Percentiles rank a stretch among this genome's conserved stretches.
These are phyloP conservation scores for Heterobasidion irregulare DNA, from an alignment of 1,284 basidiomycete genomes.

Conservation along the genomic window DNA sequence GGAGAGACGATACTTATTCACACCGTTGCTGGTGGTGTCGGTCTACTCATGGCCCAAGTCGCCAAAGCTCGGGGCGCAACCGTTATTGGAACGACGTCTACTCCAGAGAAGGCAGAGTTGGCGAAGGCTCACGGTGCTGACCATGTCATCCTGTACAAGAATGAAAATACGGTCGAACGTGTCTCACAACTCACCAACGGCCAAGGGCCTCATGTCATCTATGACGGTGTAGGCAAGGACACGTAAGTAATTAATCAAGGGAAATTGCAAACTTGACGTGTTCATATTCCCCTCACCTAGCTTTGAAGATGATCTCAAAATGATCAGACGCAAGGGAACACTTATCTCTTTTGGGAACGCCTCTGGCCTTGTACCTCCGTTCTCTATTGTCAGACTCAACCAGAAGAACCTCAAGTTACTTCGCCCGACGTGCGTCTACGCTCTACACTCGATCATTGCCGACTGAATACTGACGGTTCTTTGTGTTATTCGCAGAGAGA, in stretches of 20 bases:
- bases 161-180: constrained; percentile 61
- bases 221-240: constrained; percentile 92
- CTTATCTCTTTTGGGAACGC: constrained; percentile 92
- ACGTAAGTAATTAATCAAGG: constrained; percentile 44
- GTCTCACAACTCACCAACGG: constrained; percentile 79
- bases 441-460: background rate
- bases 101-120: constrained; percentile 76
- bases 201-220: constrained; percentile 81
- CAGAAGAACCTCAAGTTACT: constrained; percentile 81
- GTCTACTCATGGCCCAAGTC: constrained; percentile 53
- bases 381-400: constrained; percentile 66
- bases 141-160: constrained; percentile 79
- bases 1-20: constrained; percentile 75
- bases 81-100: constrained; percentile 94
- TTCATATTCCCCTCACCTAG: constrained; percentile 25
- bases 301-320: constrained; percentile 77
- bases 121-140: constrained; percentile 79
- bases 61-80: constrained; percentile 72
- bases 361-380: constrained; percentile 71
- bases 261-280: background rate
- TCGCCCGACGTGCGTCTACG: constrained; percentile 56
- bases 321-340: constrained; percentile 75
- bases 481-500: constrained; percentile 29
- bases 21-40: constrained; percentile 81
- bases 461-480: background rate